phyloP scores from a whole-genome alignment of 1,284 basidiomycete species.

The Cutaneotrichosporon cutaneum region DNA sequence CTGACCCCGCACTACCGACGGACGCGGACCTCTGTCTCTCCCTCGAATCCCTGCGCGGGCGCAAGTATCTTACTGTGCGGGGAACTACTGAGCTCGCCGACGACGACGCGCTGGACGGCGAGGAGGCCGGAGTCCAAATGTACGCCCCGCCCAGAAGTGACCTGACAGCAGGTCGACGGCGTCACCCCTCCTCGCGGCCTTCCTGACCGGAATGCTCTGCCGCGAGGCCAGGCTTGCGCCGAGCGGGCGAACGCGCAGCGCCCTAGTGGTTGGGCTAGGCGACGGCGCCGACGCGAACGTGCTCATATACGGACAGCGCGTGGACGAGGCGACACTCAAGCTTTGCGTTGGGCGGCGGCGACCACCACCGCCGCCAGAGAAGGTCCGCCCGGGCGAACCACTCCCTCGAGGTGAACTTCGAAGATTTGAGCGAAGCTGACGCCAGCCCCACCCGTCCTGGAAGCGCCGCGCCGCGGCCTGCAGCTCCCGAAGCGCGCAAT shows the following conservation, averaged over 20 bases:
- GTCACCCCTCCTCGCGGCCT: conserved; percentile 39
- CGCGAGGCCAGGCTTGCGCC: conserved; percentile 30
- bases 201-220: conserved; percentile 43
- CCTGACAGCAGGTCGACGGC: conserved; percentile 32
- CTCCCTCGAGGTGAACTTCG: conserved; percentile 45
- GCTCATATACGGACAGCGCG: conserved; percentile 24
- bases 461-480: conserved; percentile 30
- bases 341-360: conserved; percentile 40
- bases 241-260: conserved; percentile 38
- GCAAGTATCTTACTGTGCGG: conserved; percentile 45
- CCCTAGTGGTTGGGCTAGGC: conserved; percentile 46
- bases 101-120: conserved; percentile 40
- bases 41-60: conserved; percentile 50
- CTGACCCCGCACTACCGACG: conserved; percentile 25
- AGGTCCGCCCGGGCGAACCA: conserved; percentile 50
- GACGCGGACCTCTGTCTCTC: conserved; percentile 52
- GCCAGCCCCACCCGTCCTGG: conserved; percentile 40
- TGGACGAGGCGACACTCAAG: conserved; percentile 19
- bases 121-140: conserved; percentile 42
- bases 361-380: conserved; percentile 30
- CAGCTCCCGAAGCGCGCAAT: conserved; percentile 27
- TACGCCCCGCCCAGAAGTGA: conserved; percentile 10
- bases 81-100: conserved; percentile 37
- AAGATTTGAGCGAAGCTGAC: conserved; percentile 8
- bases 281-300: conserved; percentile 30